Base-by-base conservation (phyloP, 108 stramenopile species). In the Fragilaria crotonensis region DNA sequence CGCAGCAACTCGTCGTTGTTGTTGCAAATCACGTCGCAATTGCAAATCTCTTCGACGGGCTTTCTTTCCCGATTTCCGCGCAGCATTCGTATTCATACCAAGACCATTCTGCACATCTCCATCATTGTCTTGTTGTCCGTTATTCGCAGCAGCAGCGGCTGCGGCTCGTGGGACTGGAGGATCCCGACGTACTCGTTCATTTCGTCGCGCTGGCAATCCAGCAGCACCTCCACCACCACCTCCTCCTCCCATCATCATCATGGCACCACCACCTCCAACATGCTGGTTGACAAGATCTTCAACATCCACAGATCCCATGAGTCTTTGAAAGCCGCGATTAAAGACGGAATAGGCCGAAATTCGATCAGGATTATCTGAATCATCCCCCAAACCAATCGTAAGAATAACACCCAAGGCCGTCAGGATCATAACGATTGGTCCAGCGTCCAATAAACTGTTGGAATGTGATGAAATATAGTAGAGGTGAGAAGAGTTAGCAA, bases 321-420 rank as follows among this genome's bases (percentile, higher is more conserved):
- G 49, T 47, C 83, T 70, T 56, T 72, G 70, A 66, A 85, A 76
- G 2, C 90, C 86, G 9, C 83, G 70, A 78, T 92, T 92, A 56
- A 92, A 92, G 1, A 88, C 90, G 28, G 75, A 61, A 47, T 92
- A 92, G 1, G 90, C 90, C 18, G 76, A 80, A 9, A 87, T 47
- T 44, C 79, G 54, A n/a, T 72, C 74, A n/a, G 58, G 49, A 0
- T 28, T 44, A 7, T 67, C 73, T 11, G 7, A 11, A 26, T 70
- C 62, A 22, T 87, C 85, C n/a, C 82, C 74, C 60, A 88, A 55
- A 18, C 89, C 89, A 41, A 85, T 58, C 0, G 90, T 86, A 66
- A 86, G 87, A 49, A 92, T 79, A 4, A 69, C 25, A 19, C 57
- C 30, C 17, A 86, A 36, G 0, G 64, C 65, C 2, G 84, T 88